Percentiles rank a stretch among this genome's conserved stretches.
Conservation (phyloP, 2,329 filamentous ascomycete genomes). For the Septoria linicola region DNA sequence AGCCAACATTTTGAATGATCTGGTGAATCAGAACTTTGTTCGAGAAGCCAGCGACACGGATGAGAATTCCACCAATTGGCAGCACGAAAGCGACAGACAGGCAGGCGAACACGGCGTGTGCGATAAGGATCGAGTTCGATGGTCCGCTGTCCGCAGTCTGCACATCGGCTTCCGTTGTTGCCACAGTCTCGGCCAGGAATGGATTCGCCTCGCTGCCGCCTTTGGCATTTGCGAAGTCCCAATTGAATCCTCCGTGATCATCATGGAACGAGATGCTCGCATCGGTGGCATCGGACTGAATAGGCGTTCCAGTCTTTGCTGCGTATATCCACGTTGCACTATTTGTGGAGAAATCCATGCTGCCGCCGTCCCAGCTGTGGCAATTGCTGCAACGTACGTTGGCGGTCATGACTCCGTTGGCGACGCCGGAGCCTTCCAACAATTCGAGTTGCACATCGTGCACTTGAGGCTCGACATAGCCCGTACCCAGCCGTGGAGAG, state of each 20-base stretch:
- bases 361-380: slow-evolving; percentile 52
- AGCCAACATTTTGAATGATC: slow-evolving; percentile 51
- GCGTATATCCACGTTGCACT: slow-evolving; percentile 54
- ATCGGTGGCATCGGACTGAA: slow-evolving; percentile 48
- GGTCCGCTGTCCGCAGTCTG: slow-evolving; percentile 6
- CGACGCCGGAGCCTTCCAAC: slow-evolving; percentile 55
- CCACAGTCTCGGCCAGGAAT: slow-evolving; percentile 33
- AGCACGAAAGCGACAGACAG: slow-evolving; percentile 49
- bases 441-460: slow-evolving; percentile 46
- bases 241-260: slow-evolving; percentile 42
- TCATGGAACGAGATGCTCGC: slow-evolving; percentile 50
- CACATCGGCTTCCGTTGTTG: slow-evolving; percentile 12
- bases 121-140: slow-evolving; percentile 36
- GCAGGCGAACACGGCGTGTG: slow-evolving; percentile 47
- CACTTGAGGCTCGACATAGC: slow-evolving; percentile 45
- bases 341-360: slow-evolving; percentile 48
- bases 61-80: slow-evolving; percentile 46
- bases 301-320: slow-evolving; percentile 46
- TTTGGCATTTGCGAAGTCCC: slow-evolving; percentile 52
- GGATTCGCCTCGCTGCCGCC: slow-evolving; percentile 46
- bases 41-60: slow-evolving; percentile 47
- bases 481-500: slow-evolving; percentile 51
- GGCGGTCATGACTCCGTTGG: slow-evolving; percentile 53
- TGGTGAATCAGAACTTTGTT: slow-evolving; percentile 47
- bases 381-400: slow-evolving; percentile 58